Conservation (phyloP, 371 early-diverging fungal species). For the Batrachochytrium dendrobatidis region DNA sequence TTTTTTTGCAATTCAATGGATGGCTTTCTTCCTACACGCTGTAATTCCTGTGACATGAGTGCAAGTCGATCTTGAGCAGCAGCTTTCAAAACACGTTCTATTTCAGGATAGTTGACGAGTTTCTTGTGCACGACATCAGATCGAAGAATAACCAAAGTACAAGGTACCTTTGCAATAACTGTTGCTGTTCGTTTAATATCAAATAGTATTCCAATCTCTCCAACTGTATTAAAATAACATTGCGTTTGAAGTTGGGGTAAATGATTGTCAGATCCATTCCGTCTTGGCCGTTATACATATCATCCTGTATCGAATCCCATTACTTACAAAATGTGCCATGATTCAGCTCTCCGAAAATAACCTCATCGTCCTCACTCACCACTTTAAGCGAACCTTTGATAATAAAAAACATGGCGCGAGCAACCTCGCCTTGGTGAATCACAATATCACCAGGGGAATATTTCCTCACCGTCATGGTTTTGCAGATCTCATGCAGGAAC, state of each 20-base stretch:
- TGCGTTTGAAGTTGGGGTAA: background rate
- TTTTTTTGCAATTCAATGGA: conserved; percentile 10
- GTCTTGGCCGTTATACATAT: too few species aligned
- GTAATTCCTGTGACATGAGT: conserved; percentile 19
- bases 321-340: conserved; percentile 54
- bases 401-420: conserved; percentile 80
- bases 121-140: conserved; percentile 40
- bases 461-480: conserved; percentile 42
- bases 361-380: conserved; percentile 65
- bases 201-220: conserved; percentile 79
- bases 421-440: conserved; percentile 63
- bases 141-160: conserved; percentile 58
- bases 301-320: too few species aligned
- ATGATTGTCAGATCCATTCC: background rate
- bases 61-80: conserved; percentile 54
- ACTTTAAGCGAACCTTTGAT: conserved; percentile 73
- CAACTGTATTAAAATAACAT: conserved; percentile 32
- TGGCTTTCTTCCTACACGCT: conserved; percentile 21
- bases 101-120: conserved; percentile 46
- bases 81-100: conserved; percentile 43
- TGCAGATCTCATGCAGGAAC: conserved; percentile 16
- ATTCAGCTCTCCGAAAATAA: conserved; percentile 60
- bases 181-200: conserved; percentile 73
- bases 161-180: conserved; percentile 63
- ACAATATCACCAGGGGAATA: conserved; percentile 55